Base-by-base conservation (phyloP, 805 yeast genomes). In the Alloascoidea hylecoeti region DNA sequence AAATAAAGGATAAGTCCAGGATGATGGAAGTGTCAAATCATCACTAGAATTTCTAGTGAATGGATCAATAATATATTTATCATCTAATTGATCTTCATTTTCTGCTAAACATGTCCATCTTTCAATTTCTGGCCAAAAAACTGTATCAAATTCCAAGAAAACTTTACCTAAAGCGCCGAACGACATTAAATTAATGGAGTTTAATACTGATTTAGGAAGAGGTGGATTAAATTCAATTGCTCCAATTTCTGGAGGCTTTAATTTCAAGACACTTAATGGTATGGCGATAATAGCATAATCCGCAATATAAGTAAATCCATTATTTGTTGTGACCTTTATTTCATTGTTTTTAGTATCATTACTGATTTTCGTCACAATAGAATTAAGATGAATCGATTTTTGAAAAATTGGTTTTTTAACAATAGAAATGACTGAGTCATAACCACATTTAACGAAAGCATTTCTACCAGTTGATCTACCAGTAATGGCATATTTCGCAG, bases 141-240 rank as follows among this genome's bases (percentile, higher is more conserved):
- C 55, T 1, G 53, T 42, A 3, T 70, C 72, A 50, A 83, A 83
- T 50, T 78, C 88, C 41, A 83, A 62, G 0, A 80, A 57, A 9
- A 80, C 72, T 52, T 83, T 83, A 0, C 94, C 94, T 33, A 83
- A 56, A 0, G 78, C 68, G 0, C 86, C 88, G 53, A 68, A 75
- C 42, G 70, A 70, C 46, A 78, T 63, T 6, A 60, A 56, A 1
- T 56, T 46, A 9, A 82, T 56, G 0, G 79, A 58, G 1, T 57
- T 56, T 12, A 15, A 18, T n/a, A 50, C 37, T 2, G 35, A 41
- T 4, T 17, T n/a, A 0, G 84, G 82, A 12, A 81, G 53, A 3
- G 58, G 54, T 0, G 86, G 85, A 0, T 42, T 46, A 65, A 83
- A 80, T 23, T 51, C 52, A 18, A 79, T 70, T n/a, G 67, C 30